These are phyloP conservation scores for Carallia brachiata DNA, from an alignment of 345 rosid genomes.

Conservation along the genomic window DNA sequence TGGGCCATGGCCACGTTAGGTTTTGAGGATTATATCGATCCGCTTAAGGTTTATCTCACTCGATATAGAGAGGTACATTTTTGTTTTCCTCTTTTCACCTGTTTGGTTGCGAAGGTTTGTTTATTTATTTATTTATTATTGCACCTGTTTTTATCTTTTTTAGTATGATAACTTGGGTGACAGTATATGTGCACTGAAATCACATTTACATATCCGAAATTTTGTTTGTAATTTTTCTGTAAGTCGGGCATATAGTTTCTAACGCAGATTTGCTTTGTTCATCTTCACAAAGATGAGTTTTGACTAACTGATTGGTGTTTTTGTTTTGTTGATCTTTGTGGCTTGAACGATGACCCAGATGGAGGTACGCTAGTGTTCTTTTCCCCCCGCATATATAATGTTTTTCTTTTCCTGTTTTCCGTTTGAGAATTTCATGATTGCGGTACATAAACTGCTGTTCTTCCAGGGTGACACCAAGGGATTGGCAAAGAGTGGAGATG, in stretches of 20 bases:
- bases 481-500: slow-evolving; percentile 63
- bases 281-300: not conserved
- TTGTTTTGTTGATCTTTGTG: slow-evolving; percentile 13
- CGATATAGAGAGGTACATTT: slow-evolving; percentile 73
- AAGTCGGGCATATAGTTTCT: not conserved
- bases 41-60: slow-evolving; percentile 69
- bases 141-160: not conserved
- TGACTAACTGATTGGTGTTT: slow-evolving; percentile 13
- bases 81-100: not conserved
- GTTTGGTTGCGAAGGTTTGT: not conserved
- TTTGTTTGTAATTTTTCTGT: not conserved
- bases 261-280: not conserved
- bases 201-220: not conserved
- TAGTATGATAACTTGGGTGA: not conserved
- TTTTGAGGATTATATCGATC: slow-evolving; percentile 94
- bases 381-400: not conserved
- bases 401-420: not conserved
- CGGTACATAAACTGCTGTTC: slow-evolving; percentile 10
- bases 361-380: slow-evolving; percentile 57
- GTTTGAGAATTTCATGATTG: not conserved
- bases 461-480: slow-evolving; percentile 86
- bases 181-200: too few relatives aligned
- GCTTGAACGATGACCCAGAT: slow-evolving; percentile 49
- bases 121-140: not conserved
- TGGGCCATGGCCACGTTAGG: slow-evolving; percentile 99